A percentile compares a stretch with the other conserved stretches of the same genome.
Conservation (phyloP, 2,329 filamentous ascomycete genomes). For the Clarireedia monteithiana region DNA sequence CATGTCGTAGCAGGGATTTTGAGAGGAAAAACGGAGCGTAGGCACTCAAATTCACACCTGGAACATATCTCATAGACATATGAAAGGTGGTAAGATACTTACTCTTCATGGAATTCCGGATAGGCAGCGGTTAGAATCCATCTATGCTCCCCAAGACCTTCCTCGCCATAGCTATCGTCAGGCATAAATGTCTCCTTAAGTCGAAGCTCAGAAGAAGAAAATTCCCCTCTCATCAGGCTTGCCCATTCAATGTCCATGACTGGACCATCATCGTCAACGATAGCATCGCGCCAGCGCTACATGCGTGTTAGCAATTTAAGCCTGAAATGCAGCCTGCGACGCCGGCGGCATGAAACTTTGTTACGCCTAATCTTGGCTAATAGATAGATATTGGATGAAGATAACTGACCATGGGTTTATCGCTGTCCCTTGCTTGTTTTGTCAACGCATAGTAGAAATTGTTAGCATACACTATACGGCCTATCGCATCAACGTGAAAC, state of each 20-base stretch:
- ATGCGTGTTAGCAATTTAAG: not conserved
- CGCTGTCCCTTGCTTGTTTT: not conserved
- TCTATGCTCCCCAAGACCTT: slow-evolving; percentile 53
- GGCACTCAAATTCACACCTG: not conserved
- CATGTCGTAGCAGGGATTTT: too few species aligned
- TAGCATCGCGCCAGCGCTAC: not conserved
- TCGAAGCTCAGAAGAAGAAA: slow-evolving; percentile 19
- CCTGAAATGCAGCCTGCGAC: not conserved
- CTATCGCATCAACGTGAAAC: slow-evolving; percentile 59
- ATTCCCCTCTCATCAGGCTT: slow-evolving; percentile 16
- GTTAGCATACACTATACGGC: slow-evolving; percentile 63
- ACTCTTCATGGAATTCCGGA: slow-evolving; percentile 53
- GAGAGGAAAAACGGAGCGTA: not conserved
- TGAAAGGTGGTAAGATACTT: slow-evolving; percentile 21
- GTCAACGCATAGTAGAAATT: slow-evolving; percentile 46
- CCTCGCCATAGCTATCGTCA: slow-evolving; percentile 44
- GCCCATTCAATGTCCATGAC: slow-evolving; percentile 18
- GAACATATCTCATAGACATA: not conserved
- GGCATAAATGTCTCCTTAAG: slow-evolving; percentile 35
- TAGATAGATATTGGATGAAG: not conserved
- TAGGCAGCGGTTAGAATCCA: slow-evolving; percentile 75
- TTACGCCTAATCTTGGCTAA: not conserved
- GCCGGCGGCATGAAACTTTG: not conserved
- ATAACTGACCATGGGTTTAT: not conserved
- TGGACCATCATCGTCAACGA: slow-evolving; percentile 3